Evolutionary conservation across 2,329 filamentous ascomycete genomes (phyloP).

Genomic region (Phaeomoniella chlamydospora): DNA sequence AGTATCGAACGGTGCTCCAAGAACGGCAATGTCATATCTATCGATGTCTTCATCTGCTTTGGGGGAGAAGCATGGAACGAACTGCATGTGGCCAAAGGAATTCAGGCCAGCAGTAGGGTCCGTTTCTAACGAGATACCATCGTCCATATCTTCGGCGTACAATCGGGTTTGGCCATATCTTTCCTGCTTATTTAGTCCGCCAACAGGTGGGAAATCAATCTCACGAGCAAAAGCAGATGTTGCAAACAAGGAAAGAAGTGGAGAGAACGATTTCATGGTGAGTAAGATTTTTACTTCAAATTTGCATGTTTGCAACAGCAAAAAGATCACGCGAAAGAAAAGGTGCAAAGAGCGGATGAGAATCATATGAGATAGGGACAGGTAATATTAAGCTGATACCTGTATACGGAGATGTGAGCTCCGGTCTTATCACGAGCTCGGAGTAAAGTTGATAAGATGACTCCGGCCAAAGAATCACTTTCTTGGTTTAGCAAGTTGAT

Average conservation of each 20-base stretch:
- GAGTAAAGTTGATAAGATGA: no score
- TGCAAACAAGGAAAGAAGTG: background rate
- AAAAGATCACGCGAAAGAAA: no score
- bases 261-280: no score
- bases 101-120: conserved; percentile 24
- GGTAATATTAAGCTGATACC: background rate
- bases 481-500: no score
- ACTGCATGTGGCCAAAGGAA: conserved; percentile 18
- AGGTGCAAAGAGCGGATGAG: no score
- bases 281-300: no score
- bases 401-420: background rate
- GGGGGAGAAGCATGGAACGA: conserved; percentile 15
- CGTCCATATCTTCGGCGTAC: conserved; percentile 6
- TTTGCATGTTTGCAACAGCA: no score
- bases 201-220: background rate
- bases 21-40: conserved; percentile 52
- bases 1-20: conserved; percentile 60
- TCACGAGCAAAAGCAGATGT: background rate
- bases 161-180: background rate
- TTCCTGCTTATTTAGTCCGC: background rate
- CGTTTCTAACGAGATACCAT: conserved; percentile 24
- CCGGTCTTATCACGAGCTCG: no score
- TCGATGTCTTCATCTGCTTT: background rate
- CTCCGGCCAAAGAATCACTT: no score
- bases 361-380: no score